Evolutionary conservation across 306 rosid genomes (phyloP).

Genomic region (Quercus ilex): DNA sequence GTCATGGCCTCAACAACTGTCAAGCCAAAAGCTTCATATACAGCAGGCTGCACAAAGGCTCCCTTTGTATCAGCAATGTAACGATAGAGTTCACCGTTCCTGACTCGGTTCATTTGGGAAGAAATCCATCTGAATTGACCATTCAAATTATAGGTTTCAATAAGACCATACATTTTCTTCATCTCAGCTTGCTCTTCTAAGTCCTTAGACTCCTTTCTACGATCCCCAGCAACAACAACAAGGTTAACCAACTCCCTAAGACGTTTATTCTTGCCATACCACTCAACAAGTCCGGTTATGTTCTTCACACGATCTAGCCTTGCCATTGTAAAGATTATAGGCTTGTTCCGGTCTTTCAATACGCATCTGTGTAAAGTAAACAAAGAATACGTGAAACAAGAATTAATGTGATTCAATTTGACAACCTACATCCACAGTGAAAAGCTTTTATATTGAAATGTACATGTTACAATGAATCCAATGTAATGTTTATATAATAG

Average conservation of each 20-base stretch:
- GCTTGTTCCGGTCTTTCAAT: constrained; percentile 87
- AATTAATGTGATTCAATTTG: too few species aligned
- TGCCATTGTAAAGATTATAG: constrained; percentile 98
- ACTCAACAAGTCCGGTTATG: constrained; percentile 94
- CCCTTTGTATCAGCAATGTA: constrained; percentile 79
- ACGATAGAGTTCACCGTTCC: constrained; percentile 94
- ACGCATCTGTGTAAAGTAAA: constrained; percentile 49
- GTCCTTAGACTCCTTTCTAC: constrained; percentile 97
- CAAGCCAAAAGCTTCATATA: constrained; percentile 92
- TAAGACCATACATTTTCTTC: constrained; percentile 79
- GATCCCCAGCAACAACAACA: constrained; percentile 91
- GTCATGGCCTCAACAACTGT: constrained; percentile 99
- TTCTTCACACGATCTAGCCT: constrained; percentile 98
- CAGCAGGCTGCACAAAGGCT: constrained; percentile 98
- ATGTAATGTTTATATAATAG: too few species aligned
- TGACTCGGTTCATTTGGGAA: constrained; percentile 90
- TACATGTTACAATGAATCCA: too few species aligned
- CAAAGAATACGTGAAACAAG: background rate
- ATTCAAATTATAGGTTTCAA: constrained; percentile 80
- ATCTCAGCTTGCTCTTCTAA: constrained; percentile 89
- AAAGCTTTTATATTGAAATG: too few species aligned
- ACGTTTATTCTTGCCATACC: constrained; percentile 84
- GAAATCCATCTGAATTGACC: constrained; percentile 98
- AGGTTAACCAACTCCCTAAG: constrained; percentile 92
- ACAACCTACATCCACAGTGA: too few species aligned